Percentiles rank a stretch among this genome's conserved stretches.
phyloP scores from a whole-genome alignment of 192 early-diverging fungal genomes.

The Coemansia sp. region DNA sequence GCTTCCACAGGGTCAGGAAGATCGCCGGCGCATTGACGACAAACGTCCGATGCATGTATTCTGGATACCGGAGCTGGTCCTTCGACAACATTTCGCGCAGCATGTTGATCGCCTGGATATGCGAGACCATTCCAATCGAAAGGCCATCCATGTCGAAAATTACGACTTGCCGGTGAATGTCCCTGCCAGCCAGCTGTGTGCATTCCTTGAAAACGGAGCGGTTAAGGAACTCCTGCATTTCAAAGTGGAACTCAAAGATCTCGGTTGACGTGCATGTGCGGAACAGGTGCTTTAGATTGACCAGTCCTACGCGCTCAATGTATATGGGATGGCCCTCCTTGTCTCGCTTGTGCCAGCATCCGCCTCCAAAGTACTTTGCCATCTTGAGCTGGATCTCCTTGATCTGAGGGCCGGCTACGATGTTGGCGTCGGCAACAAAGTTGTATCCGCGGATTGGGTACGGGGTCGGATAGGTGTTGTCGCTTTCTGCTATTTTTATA shows the following conservation, averaged over 20 bases:
- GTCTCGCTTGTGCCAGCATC: constrained; percentile 84
- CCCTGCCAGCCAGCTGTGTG: constrained; percentile 61
- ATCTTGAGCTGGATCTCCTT: constrained; percentile 67
- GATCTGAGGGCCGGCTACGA: constrained; percentile 57
- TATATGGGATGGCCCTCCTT: constrained; percentile 88
- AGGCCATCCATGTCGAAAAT: constrained; percentile 92
- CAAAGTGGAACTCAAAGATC: constrained; percentile 67
- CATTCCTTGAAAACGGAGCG: constrained; percentile 78
- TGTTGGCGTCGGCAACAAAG: constrained; percentile 65
- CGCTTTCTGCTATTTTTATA: constrained; percentile 58
- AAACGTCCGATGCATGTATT: constrained; percentile 87
- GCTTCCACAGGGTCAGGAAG: constrained; percentile 81
- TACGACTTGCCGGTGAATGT: constrained; percentile 80
- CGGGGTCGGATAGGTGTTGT: constrained; percentile 62
- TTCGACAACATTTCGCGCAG: constrained; percentile 73
- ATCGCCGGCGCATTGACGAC: constrained; percentile 92
- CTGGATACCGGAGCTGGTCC: constrained; percentile 94
- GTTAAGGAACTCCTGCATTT: constrained; percentile 70
- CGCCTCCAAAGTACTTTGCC: constrained; percentile 68
- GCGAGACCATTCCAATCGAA: constrained; percentile 65
- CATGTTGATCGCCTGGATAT: constrained; percentile 69
- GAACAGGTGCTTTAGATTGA: constrained; percentile 7
- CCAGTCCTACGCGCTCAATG: constrained; percentile 75
- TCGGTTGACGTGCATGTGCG: constrained; percentile 57
- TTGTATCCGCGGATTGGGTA: constrained; percentile 68